Evolutionary conservation across 768 basidiomycete genomes (phyloP).

Genomic region (Phaeolepiota aurea): DNA sequence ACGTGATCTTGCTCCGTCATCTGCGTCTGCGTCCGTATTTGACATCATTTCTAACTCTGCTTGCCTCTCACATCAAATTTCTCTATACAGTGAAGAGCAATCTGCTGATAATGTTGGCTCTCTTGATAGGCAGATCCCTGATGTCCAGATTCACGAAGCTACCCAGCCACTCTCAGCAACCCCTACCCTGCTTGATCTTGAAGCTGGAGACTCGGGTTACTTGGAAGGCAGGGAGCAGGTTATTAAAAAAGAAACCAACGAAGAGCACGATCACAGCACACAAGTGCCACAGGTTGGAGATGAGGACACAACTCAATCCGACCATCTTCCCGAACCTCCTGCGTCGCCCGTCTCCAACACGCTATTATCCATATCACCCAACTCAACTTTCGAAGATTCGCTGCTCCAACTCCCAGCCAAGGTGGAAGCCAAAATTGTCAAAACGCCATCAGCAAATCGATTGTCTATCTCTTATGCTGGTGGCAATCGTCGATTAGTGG

Average conservation of each 20-base stretch:
- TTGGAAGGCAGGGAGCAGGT: conserved; percentile 4
- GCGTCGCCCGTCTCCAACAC: conserved; percentile 49
- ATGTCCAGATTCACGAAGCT: conserved; percentile 11
- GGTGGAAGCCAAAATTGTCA: conserved; percentile 27
- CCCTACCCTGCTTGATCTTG: conserved; percentile 42
- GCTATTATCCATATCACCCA: conserved; percentile 29
- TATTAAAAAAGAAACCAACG: not conserved
- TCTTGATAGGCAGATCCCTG: conserved; percentile 34
- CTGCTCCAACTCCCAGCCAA: conserved; percentile 24
- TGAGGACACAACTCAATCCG: conserved; percentile 19
- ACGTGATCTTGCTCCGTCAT: conserved; percentile 19
- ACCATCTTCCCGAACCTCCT: conserved; percentile 53
- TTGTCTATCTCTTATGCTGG: conserved; percentile 95
- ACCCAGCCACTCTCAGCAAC: conserved; percentile 37
- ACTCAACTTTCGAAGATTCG: conserved; percentile 39
- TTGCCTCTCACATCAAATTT: conserved; percentile 28
- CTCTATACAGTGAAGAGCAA: conserved; percentile 33
- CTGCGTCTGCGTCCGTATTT: conserved; percentile 43
- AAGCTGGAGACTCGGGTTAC: conserved; percentile 15
- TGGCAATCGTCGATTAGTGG: conserved; percentile 76
- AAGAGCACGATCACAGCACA: not conserved
- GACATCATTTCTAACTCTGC: conserved; percentile 27
- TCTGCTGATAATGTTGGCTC: conserved; percentile 39
- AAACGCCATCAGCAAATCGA: conserved; percentile 67
- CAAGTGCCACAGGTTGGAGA: conserved; percentile 7